These are phyloP conservation scores for Phytophthora chlamydospora DNA, from an alignment of 352 stramenopile species.

Conservation along the genomic window DNA sequence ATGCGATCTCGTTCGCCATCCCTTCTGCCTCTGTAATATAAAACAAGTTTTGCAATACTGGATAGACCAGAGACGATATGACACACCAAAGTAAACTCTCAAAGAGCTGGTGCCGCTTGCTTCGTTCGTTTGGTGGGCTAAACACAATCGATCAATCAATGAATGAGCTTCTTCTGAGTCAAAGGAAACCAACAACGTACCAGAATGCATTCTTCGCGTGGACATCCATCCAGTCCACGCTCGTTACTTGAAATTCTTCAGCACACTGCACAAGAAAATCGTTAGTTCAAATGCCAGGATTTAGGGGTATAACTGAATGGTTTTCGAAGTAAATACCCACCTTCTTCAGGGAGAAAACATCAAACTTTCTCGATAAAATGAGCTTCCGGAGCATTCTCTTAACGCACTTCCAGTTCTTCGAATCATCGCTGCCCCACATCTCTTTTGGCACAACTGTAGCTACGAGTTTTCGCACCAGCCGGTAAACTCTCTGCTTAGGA, in stretches of 20 bases:
- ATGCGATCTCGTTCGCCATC: conserved; percentile 68
- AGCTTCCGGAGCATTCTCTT: conserved; percentile 54
- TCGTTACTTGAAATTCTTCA: conserved; percentile 47
- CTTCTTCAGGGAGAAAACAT: conserved; percentile 60
- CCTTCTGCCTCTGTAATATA: conserved; percentile 81
- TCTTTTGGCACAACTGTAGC: conserved; percentile 60
- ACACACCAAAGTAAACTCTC: conserved; percentile 51
- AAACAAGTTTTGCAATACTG: conserved; percentile 66
- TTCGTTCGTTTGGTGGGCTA: conserved; percentile 64
- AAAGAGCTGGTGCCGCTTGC: conserved; percentile 52
- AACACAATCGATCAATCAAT: conserved; percentile 1
- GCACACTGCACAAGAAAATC: conserved; percentile 31
- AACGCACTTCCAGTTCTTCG: conserved; percentile 60
- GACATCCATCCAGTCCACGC: conserved; percentile 46
- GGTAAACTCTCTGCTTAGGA: conserved; percentile 54
- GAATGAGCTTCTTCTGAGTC: not conserved
- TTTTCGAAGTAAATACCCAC: conserved; percentile 26
- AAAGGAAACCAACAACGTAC: conserved; percentile 22
- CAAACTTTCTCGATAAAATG: conserved; percentile 62
- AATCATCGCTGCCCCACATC: conserved; percentile 46
- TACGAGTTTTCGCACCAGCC: conserved; percentile 60
- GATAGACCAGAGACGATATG: conserved; percentile 53
- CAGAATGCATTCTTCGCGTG: conserved; percentile 31
- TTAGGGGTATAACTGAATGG: too few relatives aligned
- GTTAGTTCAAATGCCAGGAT: conserved; percentile 2